Conservation (phyloP, 331 rosid genomes). For the Prunus yedoensis region DNA sequence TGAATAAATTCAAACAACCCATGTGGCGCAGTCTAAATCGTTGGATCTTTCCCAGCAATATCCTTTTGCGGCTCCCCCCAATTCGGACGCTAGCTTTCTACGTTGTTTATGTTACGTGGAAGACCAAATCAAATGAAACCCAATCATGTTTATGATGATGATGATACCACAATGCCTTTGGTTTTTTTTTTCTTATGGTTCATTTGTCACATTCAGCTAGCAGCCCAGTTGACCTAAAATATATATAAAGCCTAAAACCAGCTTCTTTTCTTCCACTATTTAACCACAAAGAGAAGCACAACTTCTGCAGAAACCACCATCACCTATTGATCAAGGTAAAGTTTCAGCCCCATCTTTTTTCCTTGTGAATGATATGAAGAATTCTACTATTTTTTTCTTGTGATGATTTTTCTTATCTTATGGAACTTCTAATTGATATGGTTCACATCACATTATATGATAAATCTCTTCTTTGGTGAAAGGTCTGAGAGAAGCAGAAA, state of each 20-base stretch:
- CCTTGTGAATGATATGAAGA: neutral
- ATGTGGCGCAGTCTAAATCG: neutral
- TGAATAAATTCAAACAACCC: neutral
- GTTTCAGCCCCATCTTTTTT: neutral
- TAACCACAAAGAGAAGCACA: conserved; percentile 3
- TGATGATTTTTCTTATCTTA: too few species aligned
- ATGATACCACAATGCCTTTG: neutral
- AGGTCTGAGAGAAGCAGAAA: neutral
- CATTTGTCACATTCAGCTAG: neutral
- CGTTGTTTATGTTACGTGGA: neutral
- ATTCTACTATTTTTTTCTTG: neutral
- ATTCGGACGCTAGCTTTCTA: too few species aligned
- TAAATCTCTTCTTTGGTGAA: neutral
- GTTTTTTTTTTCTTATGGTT: neutral
- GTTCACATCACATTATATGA: neutral
- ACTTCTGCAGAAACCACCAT: neutral
- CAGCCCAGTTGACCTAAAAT: neutral
- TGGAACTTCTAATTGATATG: neutral
- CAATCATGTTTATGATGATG: neutral
- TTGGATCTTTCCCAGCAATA: neutral
- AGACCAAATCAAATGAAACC: neutral
- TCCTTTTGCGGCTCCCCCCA: too few species aligned
- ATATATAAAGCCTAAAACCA: neutral
- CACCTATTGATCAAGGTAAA: neutral
- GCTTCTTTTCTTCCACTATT: conserved; percentile 6